These are phyloP conservation scores for Pythium insidiosum DNA, from an alignment of 352 stramenopile species.

Conservation along the genomic window DNA sequence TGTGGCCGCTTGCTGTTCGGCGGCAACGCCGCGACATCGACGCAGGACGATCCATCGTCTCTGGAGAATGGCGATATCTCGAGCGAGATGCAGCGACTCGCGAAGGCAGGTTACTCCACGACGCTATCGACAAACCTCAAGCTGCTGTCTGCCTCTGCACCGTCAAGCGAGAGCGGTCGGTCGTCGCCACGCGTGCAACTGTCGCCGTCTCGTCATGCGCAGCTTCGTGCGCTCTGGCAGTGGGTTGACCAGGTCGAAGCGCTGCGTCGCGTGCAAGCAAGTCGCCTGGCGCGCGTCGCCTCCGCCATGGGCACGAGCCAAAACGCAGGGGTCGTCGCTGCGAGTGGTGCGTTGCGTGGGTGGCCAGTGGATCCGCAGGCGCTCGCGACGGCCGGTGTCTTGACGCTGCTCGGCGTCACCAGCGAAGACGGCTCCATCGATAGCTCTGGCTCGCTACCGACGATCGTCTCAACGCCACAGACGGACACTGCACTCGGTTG, in stretches of 20 bases:
- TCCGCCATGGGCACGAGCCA: conserved; percentile 28
- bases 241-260: conserved; percentile 82
- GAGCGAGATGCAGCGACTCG: conserved; percentile 62
- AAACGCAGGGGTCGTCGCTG: conserved; percentile 13
- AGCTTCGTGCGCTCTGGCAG: conserved; percentile 63
- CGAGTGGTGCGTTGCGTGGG: conserved; percentile 33
- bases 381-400: conserved; percentile 53
- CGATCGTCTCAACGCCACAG: conserved; percentile 43
- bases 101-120: conserved; percentile 71
- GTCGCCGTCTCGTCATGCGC: no score
- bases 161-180: conserved; percentile 12
- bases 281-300: conserved; percentile 26
- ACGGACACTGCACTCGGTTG: conserved; percentile 63
- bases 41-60: neutral
- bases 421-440: neutral
- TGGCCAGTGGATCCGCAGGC: conserved; percentile 68
- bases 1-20: conserved; percentile 67
- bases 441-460: neutral
- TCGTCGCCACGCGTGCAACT: conserved; percentile 22
- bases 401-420: conserved; percentile 37
- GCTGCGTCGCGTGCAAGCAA: conserved; percentile 48
- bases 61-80: conserved; percentile 59
- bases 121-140: conserved; percentile 70
- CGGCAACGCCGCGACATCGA: conserved; percentile 6
- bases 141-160: no score